Evolutionary conservation across 345 rosid species (phyloP), one percentile per base, ranked within the genome.

Genomic region (Populus euphratica): DNA sequence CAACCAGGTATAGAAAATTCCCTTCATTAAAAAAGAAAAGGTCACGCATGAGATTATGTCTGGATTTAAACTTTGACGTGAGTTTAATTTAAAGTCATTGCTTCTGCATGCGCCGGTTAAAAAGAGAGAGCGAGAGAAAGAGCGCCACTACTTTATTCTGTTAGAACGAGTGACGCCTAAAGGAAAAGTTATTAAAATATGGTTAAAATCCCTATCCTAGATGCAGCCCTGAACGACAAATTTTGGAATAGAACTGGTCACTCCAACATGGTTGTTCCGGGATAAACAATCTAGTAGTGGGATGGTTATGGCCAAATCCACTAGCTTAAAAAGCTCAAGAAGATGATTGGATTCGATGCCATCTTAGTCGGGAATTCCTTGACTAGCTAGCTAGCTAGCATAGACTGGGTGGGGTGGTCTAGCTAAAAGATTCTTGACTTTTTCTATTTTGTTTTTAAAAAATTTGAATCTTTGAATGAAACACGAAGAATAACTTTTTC

Each of bases 331-430:
- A 63, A 76, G 29, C 39, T 74, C 25, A n/a, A 11, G 56, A 23
- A 36, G 76, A 72, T 80, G 83, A 81, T 82, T 73, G 70, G 77
- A 85, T 86, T 83, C 85, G 85, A 81, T 86, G 79, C 82, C 80
- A 81, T 83, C 74, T 33, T 78, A 29, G 47, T 10, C 14, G 29
- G 27, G 77, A 66, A 27, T 76, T 75, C 70, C 62, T 65, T 72
- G 73, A 65, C 70, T 82, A 68, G 49, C 47, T 2, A 41, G 47
- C 44, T 41, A 41, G 44, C 78, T 76, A 33, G 64, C 35, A 27
- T 9, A 1, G 50, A 65, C 23, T 54, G 64, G 80, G 76, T 73
- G 73, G 76, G 81, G 73, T 61, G 77, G 76, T 77, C 27, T 20
- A 76, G 74, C 83, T 71, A 65, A 77, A 77, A 77, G 85, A 77